These are phyloP conservation scores for Diaporthe humulicola DNA, from an alignment of 2,329 filamentous ascomycete genomes.

Conservation along the genomic window DNA sequence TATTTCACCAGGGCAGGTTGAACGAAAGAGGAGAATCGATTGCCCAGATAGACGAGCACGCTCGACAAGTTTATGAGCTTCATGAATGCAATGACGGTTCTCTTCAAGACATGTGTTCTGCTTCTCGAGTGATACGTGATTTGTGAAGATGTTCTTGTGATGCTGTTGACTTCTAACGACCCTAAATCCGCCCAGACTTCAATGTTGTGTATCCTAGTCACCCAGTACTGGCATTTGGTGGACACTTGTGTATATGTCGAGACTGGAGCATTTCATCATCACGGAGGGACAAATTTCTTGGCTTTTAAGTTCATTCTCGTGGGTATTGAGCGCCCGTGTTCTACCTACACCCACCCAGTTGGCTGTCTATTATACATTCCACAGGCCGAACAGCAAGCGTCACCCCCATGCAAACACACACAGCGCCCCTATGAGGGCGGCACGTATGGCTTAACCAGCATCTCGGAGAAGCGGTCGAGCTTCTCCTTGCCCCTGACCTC, in stretches of 20 bases:
- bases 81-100: conserved; percentile 31
- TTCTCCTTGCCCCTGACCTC: conserved; percentile 96
- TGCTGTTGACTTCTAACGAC: not conserved
- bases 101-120: not conserved
- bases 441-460: conserved; percentile 82
- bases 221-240: not conserved
- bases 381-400: not conserved
- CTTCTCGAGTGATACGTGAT: conserved; percentile 5
- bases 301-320: not conserved
- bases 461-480: conserved; percentile 89
- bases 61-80: conserved; percentile 2
- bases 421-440: conserved; percentile 63
- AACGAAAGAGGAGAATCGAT: conserved; percentile 7
- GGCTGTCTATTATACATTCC: conserved; percentile 4
- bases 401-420: not conserved
- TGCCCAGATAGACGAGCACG: conserved; percentile 8
- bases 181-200: not conserved
- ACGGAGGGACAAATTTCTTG: not conserved
- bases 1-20: not conserved
- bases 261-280: not conserved
- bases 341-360: not conserved
- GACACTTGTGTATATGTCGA: not conserved
- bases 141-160: not conserved
- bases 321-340: not conserved
- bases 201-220: not conserved